phyloP scores from a whole-genome alignment of 2,329 filamentous ascomycete species.

The Remersonia thermophila region DNA sequence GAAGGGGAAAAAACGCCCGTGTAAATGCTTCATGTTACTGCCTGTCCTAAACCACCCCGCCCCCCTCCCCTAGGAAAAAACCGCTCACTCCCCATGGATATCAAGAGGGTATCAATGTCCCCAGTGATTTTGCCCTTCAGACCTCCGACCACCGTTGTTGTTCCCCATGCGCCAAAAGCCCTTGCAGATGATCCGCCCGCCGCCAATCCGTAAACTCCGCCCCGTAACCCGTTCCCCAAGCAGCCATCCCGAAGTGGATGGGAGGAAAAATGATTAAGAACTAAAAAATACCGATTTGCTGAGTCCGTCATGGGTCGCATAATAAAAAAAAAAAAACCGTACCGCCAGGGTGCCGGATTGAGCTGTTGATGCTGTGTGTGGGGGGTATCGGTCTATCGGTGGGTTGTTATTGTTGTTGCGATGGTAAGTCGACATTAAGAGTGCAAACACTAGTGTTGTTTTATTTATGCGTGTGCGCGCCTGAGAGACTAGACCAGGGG shows the following conservation, averaged over 20 bases:
- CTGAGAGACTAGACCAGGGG: background rate
- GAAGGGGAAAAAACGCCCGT: no score
- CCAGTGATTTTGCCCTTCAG: no score
- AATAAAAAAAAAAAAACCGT: no score
- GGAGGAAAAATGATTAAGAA: constrained; percentile 11
- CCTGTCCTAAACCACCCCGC: no score
- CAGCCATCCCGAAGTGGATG: background rate
- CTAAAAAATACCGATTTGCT: constrained; percentile 12
- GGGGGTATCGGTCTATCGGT: background rate
- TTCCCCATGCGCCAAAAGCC: no score
- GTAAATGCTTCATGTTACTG: no score
- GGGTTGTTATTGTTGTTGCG: background rate
- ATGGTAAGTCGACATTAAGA: background rate
- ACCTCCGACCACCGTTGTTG: no score
- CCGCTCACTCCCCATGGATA: no score
- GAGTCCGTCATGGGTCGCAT: constrained; percentile 3
- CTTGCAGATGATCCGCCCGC: no score
- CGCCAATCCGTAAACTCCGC: constrained; percentile 7
- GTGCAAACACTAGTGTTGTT: background rate
- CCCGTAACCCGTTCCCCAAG: background rate
- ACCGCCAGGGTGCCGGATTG: constrained; percentile 13
- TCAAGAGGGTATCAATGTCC: no score
- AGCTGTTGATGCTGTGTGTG: background rate
- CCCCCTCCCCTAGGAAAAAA: constrained; percentile 1
- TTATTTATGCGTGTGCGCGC: background rate